These are phyloP conservation scores for Raffaelea ambrosiae DNA, from an alignment of 2,329 filamentous ascomycete species.

Conservation along the genomic window DNA sequence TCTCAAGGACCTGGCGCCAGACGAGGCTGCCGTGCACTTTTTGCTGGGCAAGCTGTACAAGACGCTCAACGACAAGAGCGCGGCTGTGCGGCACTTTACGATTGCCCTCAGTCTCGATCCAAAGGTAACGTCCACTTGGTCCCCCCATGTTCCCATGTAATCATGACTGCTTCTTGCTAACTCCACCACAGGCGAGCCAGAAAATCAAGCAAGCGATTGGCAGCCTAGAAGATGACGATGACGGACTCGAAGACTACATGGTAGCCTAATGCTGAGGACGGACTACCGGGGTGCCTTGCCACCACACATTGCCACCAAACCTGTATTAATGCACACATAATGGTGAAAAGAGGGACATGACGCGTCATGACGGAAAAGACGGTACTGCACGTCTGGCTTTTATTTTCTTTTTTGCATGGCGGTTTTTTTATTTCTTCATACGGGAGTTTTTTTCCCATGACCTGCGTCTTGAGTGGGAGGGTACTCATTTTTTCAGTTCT, in stretches of 20 bases:
- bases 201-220: constrained; percentile 98
- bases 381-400: neutral
- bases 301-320: no score
- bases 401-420: neutral
- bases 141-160: neutral
- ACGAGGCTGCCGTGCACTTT: constrained; percentile 95
- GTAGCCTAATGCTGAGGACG: constrained; percentile 35
- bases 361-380: no score
- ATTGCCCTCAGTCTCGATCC: constrained; percentile 92
- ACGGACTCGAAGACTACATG: constrained; percentile 60
- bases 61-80: constrained; percentile 60
- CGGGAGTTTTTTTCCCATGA: no score
- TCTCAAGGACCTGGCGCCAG: constrained; percentile 84
- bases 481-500: neutral
- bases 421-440: neutral
- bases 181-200: constrained; percentile 61
- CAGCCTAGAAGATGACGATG: constrained; percentile 73
- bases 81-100: constrained; percentile 89
- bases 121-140: constrained; percentile 59
- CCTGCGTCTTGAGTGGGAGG: no score
- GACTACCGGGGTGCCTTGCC: no score
- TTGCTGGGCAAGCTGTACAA: constrained; percentile 79
- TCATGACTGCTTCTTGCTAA: constrained; percentile 11
- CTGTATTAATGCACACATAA: no score
- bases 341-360: no score